phyloP scores from a whole-genome alignment of 306 rosid genomes.

The Cajanus cajan region DNA sequence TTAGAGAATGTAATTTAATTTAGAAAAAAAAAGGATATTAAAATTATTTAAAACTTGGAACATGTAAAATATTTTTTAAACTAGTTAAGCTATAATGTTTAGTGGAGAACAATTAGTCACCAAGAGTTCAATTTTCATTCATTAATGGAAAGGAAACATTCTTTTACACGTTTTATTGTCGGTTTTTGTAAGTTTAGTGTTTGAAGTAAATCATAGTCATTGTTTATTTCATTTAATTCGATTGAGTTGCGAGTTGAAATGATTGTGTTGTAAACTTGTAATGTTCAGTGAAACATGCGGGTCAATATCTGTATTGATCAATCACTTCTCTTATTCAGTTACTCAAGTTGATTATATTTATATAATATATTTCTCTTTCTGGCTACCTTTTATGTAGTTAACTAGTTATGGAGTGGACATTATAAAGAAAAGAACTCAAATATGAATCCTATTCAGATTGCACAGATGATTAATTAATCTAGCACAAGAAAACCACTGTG shows the following conservation, averaged over 20 bases:
- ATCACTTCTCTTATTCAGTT: not conserved
- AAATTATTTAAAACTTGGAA: too few species aligned
- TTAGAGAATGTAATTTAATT: too few species aligned
- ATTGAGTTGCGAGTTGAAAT: not conserved
- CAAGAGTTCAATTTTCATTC: constrained; percentile 6
- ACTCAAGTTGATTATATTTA: not conserved
- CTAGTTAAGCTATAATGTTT: too few species aligned
- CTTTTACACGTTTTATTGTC: not conserved
- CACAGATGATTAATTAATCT: not conserved
- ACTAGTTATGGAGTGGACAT: constrained; percentile 30
- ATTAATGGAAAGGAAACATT: not conserved
- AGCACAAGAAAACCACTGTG: constrained; percentile 26
- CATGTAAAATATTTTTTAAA: too few species aligned
- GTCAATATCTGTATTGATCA: not conserved
- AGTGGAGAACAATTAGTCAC: not conserved
- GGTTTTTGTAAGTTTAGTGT: not conserved
- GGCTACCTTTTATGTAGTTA: constrained; percentile 34
- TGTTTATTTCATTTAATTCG: not conserved
- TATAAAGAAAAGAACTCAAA: not conserved
- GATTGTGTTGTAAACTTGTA: not conserved
- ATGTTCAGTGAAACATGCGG: not conserved
- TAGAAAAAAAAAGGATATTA: too few species aligned
- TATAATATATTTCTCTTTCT: constrained; percentile 15
- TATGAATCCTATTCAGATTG: constrained; percentile 22
- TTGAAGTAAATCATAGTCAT: not conserved